Conservation (phyloP, 2,329 filamentous ascomycete genomes). For the Trichophyton verrucosum region DNA sequence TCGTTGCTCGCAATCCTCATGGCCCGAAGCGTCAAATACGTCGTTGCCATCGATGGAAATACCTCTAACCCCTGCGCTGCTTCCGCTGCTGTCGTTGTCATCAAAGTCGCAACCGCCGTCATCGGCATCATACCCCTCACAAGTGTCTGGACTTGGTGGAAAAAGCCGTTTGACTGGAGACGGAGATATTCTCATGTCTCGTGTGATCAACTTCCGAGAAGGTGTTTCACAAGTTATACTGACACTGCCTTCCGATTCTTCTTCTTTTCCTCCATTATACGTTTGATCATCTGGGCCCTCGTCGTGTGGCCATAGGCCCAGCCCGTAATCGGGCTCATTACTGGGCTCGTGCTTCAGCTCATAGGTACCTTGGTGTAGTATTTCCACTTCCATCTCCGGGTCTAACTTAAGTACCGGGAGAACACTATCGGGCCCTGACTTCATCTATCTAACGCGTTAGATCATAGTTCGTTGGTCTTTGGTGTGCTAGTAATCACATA, state of each 20-base stretch:
- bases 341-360: background rate
- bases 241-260: background rate
- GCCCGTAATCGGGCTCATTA: background rate
- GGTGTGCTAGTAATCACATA: background rate
- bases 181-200: slow-evolving; percentile 9
- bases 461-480: too few species aligned
- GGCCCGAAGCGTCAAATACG: background rate
- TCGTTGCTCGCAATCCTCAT: background rate
- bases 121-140: background rate
- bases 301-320: background rate
- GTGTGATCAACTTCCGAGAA: slow-evolving; percentile 5
- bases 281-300: background rate
- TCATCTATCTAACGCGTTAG: background rate
- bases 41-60: background rate
- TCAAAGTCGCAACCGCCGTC: background rate
- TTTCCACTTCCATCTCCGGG: background rate
- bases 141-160: slow-evolving; percentile 8
- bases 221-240: background rate
- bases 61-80: background rate
- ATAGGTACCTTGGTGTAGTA: background rate
- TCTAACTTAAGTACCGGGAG: background rate
- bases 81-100: background rate
- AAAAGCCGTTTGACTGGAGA: slow-evolving; percentile 10
- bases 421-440: background rate
- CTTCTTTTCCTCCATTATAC: background rate